Conservation (phyloP, 1,284 basidiomycete species). For the Austroboletus novae-zelandiae region DNA sequence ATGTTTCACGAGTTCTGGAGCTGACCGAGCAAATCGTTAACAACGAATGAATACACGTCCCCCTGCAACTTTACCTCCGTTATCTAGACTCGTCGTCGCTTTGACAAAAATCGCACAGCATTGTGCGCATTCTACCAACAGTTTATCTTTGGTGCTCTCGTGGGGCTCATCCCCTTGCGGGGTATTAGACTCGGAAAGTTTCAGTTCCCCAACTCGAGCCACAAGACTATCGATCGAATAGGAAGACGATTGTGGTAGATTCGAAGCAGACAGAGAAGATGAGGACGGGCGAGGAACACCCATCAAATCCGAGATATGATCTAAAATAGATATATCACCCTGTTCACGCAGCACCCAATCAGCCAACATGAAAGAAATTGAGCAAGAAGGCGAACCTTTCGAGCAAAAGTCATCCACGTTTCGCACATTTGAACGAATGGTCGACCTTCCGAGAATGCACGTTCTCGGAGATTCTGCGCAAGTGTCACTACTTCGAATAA, state of each 20-base stretch:
- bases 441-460: conserved; percentile 43
- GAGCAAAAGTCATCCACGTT: conserved; percentile 55
- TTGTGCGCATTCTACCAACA: conserved; percentile 38
- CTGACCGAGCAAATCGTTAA: conserved; percentile 3
- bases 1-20: conserved; percentile 23
- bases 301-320: conserved; percentile 48
- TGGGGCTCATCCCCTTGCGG: background rate
- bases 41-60: background rate
- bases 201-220: conserved; percentile 16
- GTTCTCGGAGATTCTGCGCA: conserved; percentile 32
- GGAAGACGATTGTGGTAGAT: conserved; percentile 1
- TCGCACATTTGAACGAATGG: conserved; percentile 64
- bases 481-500: conserved; percentile 43
- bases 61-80: conserved; percentile 7
- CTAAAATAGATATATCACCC: conserved; percentile 50
- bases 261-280: background rate
- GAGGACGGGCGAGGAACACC: conserved; percentile 11
- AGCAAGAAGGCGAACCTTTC: conserved; percentile 36
- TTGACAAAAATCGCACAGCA: conserved; percentile 45
- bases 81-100: conserved; percentile 34
- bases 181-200: conserved; percentile 10
- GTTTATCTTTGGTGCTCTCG: conserved; percentile 8
- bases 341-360: conserved; percentile 23
- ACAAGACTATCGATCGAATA: conserved; percentile 18
- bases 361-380: background rate